Base-by-base conservation (phyloP, 2,329 filamentous ascomycete genomes). In the Neonectria ditissima region DNA sequence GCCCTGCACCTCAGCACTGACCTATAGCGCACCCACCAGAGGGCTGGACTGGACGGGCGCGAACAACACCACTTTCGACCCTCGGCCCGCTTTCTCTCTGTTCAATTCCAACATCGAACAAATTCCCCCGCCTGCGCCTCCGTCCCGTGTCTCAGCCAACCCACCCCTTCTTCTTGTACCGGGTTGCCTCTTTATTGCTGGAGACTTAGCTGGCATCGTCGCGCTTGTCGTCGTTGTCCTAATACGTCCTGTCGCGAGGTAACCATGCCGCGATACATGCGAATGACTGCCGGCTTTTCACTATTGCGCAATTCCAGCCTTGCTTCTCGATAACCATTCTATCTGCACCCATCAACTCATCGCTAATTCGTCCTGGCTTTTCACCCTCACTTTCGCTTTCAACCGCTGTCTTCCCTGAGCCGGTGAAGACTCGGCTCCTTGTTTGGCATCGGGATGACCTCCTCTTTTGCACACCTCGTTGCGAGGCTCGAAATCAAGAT, bases 401-500 rank as follows among this genome's bases (percentile, higher is more conserved):
- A 41, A n/a, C 34, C 14, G 5, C 37, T 41, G 37, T 8, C 37
- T 41, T n/a, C n/a, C 10, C 28, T 37, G 3, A 22, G 24, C 16
- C 39, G 24, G 24, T 43, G 55, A 22, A 22, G 9, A 11, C n/a
- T 26, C 24, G 13, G 24, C 18, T 26, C 52, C 47, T 32, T 5
- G 24, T 26, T 5, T 45, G n/a, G 20, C 28, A 7, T 45, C 47
- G 50, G 20, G 51, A 71, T 71, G 67, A 18, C 65, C 22, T 26
- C 55, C 55, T 52, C 61, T 34, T 61, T 67, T 59, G 55, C 53
- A 14, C 20, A 41, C 34, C 67, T 71, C 39, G 16, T 66, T 32
- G 62, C 55, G 9, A 69, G 69, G 58, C 9, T 68, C 48, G 58
- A 68, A 22, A 9, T 70, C 48, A 50, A 44, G 10, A 24, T 69